Base-by-base conservation (phyloP, 140 eudicot species). In the Anethum foeniculum region DNA sequence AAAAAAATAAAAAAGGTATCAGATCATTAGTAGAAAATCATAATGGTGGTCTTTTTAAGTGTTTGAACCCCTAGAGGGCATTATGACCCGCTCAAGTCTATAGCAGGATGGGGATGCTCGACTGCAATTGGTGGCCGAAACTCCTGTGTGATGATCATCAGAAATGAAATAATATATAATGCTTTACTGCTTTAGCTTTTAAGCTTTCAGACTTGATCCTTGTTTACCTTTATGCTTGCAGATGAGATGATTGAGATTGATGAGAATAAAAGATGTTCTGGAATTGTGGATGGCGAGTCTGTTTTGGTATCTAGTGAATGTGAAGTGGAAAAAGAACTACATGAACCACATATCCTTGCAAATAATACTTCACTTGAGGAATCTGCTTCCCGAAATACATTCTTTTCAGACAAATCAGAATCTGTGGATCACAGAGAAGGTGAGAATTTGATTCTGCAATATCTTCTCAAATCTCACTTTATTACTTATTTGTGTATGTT, bases 311-410 rank as follows among this genome's bases (percentile, higher is more conserved):
- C 74, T 16, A 68, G 74, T 68, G 74, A 68, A 68, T 34, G n/a
- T 68, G n/a, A 67, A 67, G 73, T 34, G 44, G 74, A 68, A 15
- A 34, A 68, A 68, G 43, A 68, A 68, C 25, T 68, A 68, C 74
- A 68, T 32, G 74, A 16, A 34, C 23, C 44, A 68, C n/a, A 32
- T 1, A 30, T 68, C n/a, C 36, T 7, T 30, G 74, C 74, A 68
- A 34, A 32, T 7, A 13, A 34, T 68, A 15, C n/a, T 14, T 14
- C 44, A 14, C 44, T 43, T 32, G n/a, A 32, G 74, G 41, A 34
- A 28, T 14, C n/a, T 34, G 74, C 43, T 13, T 68, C n/a, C n/a
- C 11, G 25, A 34, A 32, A 68, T 68, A 68, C 74, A 68, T 32
- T 68, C n/a, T 32, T 5, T 68, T 32, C 12, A 6, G 44, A 32